Conservation (phyloP, 2,329 filamentous ascomycete species). For the Fusarium continuum region DNA sequence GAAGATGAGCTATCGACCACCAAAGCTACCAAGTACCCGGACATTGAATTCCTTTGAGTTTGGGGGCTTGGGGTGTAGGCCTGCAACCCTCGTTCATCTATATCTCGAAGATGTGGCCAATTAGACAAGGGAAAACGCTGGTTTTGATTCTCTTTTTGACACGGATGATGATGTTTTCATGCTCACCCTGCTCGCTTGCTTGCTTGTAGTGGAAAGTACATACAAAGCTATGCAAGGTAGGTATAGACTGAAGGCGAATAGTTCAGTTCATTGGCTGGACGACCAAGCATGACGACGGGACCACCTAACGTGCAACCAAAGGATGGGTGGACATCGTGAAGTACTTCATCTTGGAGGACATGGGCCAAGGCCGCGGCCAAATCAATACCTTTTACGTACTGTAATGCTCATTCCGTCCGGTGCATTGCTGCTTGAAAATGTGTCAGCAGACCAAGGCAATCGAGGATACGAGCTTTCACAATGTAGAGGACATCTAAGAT, state of each 20-base stretch:
- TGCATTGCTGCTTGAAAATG: background rate
- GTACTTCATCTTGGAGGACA: slow-evolving; percentile 22
- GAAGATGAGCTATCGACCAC: background rate
- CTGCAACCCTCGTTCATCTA: slow-evolving; percentile 10
- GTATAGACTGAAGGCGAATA: background rate
- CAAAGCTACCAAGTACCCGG: slow-evolving; percentile 1
- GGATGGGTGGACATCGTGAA: slow-evolving; percentile 14
- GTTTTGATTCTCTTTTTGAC: background rate
- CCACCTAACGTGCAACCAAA: slow-evolving; percentile 36
- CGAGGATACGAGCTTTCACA: background rate
- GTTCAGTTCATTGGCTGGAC: slow-evolving; percentile 23
- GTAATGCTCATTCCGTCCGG: background rate
- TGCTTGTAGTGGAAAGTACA: slow-evolving; percentile 10
- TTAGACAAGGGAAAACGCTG: background rate
- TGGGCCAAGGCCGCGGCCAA: slow-evolving; percentile 6
- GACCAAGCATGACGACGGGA: slow-evolving; percentile 8
- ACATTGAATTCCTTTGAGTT: slow-evolving; percentile 37
- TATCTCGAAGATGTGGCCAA: slow-evolving; percentile 6
- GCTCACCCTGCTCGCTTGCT: background rate
- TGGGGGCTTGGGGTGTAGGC: slow-evolving; percentile 6
- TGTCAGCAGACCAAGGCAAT: slow-evolving; percentile 18
- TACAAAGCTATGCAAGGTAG: slow-evolving; percentile 5
- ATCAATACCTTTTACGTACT: slow-evolving; percentile 27
- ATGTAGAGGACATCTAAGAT: background rate
- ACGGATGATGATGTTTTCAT: slow-evolving; percentile 8